Conservation (phyloP, 345 rosid genomes). For the Populus pruinosa region DNA sequence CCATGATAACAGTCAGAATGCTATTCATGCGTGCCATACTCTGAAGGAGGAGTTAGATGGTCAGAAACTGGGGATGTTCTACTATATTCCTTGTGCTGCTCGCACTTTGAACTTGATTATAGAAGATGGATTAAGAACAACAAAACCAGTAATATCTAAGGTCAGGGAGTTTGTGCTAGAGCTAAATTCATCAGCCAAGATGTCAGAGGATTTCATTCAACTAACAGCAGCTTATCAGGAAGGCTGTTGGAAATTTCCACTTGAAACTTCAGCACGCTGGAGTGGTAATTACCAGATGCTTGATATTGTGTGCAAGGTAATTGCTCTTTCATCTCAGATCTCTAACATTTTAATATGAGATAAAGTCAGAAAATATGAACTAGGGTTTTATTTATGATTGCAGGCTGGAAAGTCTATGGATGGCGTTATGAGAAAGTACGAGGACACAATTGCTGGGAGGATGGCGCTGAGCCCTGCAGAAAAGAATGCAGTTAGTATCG, state of each 20-base stretch:
- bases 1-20: constrained; percentile 81
- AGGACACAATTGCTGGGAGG: constrained; percentile 49
- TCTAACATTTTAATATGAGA: neutral
- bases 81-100: constrained; percentile 90
- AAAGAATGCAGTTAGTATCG: constrained; percentile 53
- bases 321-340: constrained; percentile 7
- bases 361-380: constrained; percentile 8
- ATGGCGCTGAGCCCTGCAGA: constrained; percentile 56
- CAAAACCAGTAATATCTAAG: constrained; percentile 68
- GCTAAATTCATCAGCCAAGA: constrained; percentile 59
- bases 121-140: constrained; percentile 73
- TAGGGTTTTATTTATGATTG: constrained; percentile 16
- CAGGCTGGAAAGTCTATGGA: constrained; percentile 87
- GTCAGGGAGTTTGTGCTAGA: constrained; percentile 72
- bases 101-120: constrained; percentile 67
- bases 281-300: constrained; percentile 92
- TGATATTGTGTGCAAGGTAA: constrained; percentile 73
- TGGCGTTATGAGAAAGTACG: constrained; percentile 66
- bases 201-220: constrained; percentile 64
- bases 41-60: constrained; percentile 71
- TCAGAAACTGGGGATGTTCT: constrained; percentile 71
- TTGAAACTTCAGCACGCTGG: constrained; percentile 81
- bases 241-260: constrained; percentile 85
- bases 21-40: constrained; percentile 73
- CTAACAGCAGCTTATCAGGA: constrained; percentile 65